Base-by-base conservation (phyloP, 139 green algal genomes). In the Coccomyxa sp. region DNA sequence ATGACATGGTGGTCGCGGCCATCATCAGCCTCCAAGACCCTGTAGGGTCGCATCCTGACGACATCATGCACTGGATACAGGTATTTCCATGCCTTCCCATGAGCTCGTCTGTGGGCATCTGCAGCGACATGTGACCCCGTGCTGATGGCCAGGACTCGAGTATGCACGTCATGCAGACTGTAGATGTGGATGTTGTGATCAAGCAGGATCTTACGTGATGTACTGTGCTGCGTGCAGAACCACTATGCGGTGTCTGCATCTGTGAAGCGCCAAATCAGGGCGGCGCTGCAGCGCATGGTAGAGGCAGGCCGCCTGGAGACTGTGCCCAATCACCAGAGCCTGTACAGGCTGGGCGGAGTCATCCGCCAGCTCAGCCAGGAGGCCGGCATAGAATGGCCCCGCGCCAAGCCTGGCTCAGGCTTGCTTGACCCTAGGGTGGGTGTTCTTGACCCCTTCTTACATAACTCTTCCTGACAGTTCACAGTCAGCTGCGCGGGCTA, bases 1-100 rank as follows among this genome's bases (percentile, higher is more conserved):
- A 86, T 54, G 82, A 83, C 54, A 83, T 83, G 78, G 70, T 86
- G 24, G 79, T 86, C 3, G 75, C 78, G 22, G 82, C 82, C 64
- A 78, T 86, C 78, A 81, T 81, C 39, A 76, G 58, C 35, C 72
- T 86, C 74, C 55, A 73, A 7, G 39, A 76, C 7, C 76, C 81
- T n/a, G 24, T 72, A 18, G 81, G 81, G 24, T 85, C 81, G n/a
- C 39, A 68, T 7, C 16, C 55, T 36, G 75, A 81, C 7, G 71
- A 75, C 35, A 78, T 85, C 8, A 54, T 44, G 24, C 34, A 44
- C 54, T 85, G 81, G 81, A 79, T 85, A 27, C 71, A 79, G 71
- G 75, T 85, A 55, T 14, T 34, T n/a, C n/a, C n/a, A n/a, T n/a
- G n/a, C n/a, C n/a, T n/a, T n/a, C n/a, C n/a, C n/a, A n/a, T n/a